These are phyloP conservation scores for Candida labiduridarum DNA, from an alignment of 1,139 yeast genomes.

Conservation along the genomic window DNA sequence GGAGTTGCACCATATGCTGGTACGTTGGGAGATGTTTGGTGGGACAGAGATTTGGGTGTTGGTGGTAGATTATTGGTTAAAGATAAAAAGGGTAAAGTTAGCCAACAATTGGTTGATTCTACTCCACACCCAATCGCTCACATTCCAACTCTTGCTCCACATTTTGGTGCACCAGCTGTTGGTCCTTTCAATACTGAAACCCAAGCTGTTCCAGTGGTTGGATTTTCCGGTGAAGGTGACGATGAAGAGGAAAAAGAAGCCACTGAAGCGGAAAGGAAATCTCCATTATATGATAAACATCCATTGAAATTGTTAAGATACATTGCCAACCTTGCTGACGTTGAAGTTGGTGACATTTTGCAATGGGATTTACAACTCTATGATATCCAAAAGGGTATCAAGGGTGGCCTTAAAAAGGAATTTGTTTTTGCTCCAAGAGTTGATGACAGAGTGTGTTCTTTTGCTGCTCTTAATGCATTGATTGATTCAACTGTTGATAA, in stretches of 20 bases:
- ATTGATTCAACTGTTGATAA: constrained; percentile 25
- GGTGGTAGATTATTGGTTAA: constrained; percentile 46
- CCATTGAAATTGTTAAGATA: constrained; percentile 39
- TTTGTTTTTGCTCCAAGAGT: constrained; percentile 47
- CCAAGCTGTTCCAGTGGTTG: constrained; percentile 46
- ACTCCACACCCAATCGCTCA: constrained; percentile 43
- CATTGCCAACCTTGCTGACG: constrained; percentile 31
- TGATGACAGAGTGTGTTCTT: constrained; percentile 50
- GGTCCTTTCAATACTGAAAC: constrained; percentile 43
- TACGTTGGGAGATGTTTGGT: constrained; percentile 37
- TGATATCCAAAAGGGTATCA: constrained; percentile 42
- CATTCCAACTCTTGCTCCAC: constrained; percentile 47
- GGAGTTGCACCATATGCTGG: constrained; percentile 51
- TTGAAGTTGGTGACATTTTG: constrained; percentile 27
- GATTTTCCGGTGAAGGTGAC: constrained; percentile 25
- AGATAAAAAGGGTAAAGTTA: constrained; percentile 23
- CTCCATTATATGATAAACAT: constrained; percentile 44
- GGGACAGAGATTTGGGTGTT: constrained; percentile 49
- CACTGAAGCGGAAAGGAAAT: constrained; percentile 32
- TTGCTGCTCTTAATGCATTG: constrained; percentile 40
- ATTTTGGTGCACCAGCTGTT: constrained; percentile 36
- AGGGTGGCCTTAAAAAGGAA: constrained; percentile 44
- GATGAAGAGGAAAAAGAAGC: constrained; percentile 22
- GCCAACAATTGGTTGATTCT: constrained; percentile 35
- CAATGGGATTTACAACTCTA: constrained; percentile 45